Evolutionary conservation across 805 yeast genomes (phyloP), one percentile per base, ranked within the genome.

Genomic region (Lipomyces yamadae): DNA sequence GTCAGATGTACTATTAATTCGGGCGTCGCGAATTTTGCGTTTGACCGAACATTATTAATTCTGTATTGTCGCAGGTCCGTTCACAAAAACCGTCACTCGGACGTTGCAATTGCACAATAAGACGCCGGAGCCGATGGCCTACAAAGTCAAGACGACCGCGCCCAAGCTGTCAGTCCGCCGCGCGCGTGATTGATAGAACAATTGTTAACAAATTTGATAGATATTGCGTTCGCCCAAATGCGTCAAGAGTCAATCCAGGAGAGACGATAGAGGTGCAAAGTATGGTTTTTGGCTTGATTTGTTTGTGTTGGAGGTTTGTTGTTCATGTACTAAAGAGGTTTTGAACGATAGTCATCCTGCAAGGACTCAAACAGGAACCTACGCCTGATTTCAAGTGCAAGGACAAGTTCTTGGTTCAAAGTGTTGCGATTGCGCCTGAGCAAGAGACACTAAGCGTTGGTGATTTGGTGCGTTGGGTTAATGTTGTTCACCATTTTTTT

Each of bases 141-240:
- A 92, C 84, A 95, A 95, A 81, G 98, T 95, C 76, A 95, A 94
- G 81, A 94, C 99, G 57, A 95, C 99, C 5, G 98, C 98, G 8
- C 99, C 99, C 68, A 93, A 91, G 78, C 82, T 91, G 78, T 89
- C 72, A 8, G 79, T 62, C 24, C 24, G 24, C 24, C 24, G 45
- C 55, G 18, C 48, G 48, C 56, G 32, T 60, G 63, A 58, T 30
- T 48, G 39, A 4, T 6, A 29, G 24, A 32, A 34, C 24, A 29
- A 10, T 33, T 29, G 34, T n/a, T 34, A 24, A 24, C 58, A 10
- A 24, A 34, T 37, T 52, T 8, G 32, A 63, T 50, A 71, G 75
- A 39, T 84, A 93, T 82, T 91, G 97, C 78, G 98, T 95, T 61
- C 89, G 97, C 80, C 99, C 99, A 70, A 95, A 93, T 78, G 94